Conservation (phyloP, 2,329 filamentous ascomycete species). For the Biscogniauxia marginata region DNA sequence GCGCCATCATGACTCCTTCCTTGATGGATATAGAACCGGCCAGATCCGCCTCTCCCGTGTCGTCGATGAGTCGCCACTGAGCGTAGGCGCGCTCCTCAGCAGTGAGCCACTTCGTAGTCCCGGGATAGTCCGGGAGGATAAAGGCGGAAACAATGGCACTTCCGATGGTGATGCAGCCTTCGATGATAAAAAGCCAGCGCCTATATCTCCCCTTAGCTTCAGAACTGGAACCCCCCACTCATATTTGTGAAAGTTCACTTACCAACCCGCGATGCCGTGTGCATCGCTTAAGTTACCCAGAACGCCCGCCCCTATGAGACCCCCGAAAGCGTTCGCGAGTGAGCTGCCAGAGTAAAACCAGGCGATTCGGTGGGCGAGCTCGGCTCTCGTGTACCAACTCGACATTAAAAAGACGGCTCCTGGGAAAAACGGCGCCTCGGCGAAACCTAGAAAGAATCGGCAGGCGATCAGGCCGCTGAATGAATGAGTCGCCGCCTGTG, state of each 20-base stretch:
- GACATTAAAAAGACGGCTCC: conserved; percentile 47
- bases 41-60: conserved; percentile 46
- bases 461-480: conserved; percentile 44
- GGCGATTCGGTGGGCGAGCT: conserved; percentile 46
- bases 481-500: conserved; percentile 45
- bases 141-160: conserved; percentile 35
- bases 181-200: conserved; percentile 41
- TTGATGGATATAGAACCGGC: conserved; percentile 38
- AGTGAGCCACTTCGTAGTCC: conserved; percentile 51
- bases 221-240: not conserved
- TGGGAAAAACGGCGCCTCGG: conserved; percentile 52
- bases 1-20: conserved; percentile 47
- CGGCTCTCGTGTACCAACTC: conserved; percentile 43
- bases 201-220: conserved; percentile 11
- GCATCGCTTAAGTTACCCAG: conserved; percentile 40
- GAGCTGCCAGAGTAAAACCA: conserved; percentile 47
- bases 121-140: conserved; percentile 52
- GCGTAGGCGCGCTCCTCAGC: conserved; percentile 53
- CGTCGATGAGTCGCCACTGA: conserved; percentile 48
- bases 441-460: conserved; percentile 47
- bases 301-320: conserved; percentile 49
- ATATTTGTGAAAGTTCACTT: conserved; percentile 2
- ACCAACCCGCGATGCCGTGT: conserved; percentile 40
- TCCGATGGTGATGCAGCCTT: conserved; percentile 40
- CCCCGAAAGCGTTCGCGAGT: conserved; percentile 51